Conservation (phyloP, 148 eudicot species). For the Rhododendron mucronatum region DNA sequence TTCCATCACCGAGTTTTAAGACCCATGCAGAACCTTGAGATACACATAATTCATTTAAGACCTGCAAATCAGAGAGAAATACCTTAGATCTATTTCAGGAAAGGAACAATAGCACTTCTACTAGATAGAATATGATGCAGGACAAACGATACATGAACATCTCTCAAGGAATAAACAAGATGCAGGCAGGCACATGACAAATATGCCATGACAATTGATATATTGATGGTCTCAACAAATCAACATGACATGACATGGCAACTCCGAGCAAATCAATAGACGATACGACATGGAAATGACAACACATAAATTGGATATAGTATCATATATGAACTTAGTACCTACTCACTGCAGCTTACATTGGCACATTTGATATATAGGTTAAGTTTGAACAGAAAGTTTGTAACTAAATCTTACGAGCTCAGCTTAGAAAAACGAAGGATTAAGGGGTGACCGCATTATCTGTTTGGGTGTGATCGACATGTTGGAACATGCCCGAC, state of each 20-base stretch:
- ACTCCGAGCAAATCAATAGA: background rate
- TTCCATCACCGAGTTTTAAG: slow-evolving; percentile 52
- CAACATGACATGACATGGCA: background rate
- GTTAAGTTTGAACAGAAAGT: background rate
- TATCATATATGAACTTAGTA: background rate
- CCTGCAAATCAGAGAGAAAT: slow-evolving; percentile 33
- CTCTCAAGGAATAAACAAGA: background rate
- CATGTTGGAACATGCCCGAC: background rate
- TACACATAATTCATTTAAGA: slow-evolving; percentile 49
- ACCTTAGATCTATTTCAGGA: background rate
- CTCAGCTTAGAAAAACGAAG: background rate
- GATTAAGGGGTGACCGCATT: background rate
- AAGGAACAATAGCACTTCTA: background rate
- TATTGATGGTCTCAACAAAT: background rate
- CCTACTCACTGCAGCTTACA: background rate
- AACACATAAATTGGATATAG: background rate
- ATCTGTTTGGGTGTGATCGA: background rate
- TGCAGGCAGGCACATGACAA: background rate
- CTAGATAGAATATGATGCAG: background rate
- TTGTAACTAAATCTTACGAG: background rate
- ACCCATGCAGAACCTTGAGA: slow-evolving; percentile 60
- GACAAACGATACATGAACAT: background rate
- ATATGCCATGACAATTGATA: background rate
- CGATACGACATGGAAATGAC: background rate
- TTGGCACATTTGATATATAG: background rate